Evolutionary conservation across 495 filamentous ascomycete genomes (phyloP).

Genomic region (Recurvomyces mirabilis): DNA sequence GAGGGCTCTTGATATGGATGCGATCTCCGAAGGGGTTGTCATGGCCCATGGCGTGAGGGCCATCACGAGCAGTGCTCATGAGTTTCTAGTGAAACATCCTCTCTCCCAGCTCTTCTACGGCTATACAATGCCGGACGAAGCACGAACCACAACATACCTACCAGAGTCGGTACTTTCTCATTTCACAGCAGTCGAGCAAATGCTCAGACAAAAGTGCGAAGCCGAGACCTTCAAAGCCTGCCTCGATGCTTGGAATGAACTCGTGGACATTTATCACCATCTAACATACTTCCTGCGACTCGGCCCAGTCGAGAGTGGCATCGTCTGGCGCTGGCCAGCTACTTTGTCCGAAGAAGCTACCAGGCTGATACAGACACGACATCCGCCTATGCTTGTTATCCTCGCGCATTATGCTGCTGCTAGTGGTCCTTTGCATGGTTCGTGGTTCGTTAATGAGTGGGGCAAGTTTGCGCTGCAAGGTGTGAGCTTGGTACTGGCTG

Average conservation of each 20-base stretch:
- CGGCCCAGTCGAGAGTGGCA: neutral
- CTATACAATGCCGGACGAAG: neutral
- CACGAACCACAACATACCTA: neutral
- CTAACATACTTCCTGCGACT: neutral
- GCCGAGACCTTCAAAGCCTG: neutral
- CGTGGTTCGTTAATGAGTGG: slow-evolving; percentile 8
- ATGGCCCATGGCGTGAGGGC: slow-evolving; percentile 4
- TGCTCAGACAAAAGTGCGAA: neutral
- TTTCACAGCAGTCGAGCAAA: neutral
- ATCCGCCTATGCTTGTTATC: slow-evolving; percentile 6
- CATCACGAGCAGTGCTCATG: neutral
- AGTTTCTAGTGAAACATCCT: neutral
- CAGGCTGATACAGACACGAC: neutral
- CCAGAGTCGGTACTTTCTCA: neutral
- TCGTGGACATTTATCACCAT: neutral
- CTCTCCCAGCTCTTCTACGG: neutral
- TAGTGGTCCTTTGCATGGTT: neutral
- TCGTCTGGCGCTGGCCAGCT: neutral
- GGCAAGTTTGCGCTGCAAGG: slow-evolving; percentile 3
- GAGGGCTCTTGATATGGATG: neutral
- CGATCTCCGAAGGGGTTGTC: neutral
- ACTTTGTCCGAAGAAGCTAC: neutral
- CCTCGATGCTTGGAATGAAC: neutral
- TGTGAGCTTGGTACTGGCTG: neutral
- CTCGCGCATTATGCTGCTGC: slow-evolving; percentile 12